Evolutionary conservation across 257 asterid species (phyloP), one percentile per base, ranked within the genome.

Genomic region (Scutellaria minor): DNA sequence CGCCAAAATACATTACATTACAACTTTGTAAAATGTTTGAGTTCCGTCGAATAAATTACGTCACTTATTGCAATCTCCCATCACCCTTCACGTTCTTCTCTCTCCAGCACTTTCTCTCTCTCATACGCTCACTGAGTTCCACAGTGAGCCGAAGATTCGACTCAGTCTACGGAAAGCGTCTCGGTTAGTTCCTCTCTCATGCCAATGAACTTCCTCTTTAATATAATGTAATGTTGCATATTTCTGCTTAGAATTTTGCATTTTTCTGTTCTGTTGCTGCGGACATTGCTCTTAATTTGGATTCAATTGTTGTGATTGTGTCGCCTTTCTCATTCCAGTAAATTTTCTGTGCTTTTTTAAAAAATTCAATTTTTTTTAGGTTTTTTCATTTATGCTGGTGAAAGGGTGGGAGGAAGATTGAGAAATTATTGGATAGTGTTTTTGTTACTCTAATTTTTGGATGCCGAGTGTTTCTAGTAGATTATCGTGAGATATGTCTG

Each of bases 31-130:
- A 12, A 50, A 46, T 31, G 53, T 64, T 79, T 83, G 77, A 76
- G 55, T 51, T 85, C 87, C 87, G 87, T 78, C 81, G 70, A 69
- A 77, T 79, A 82, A 56, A 77, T 57, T 59, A 66, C 75, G 76
- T 63, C 71, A 72, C 81, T 39, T 54, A 56, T 71, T 45, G 64
- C 27, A n/a, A 39, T 39, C 61, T 24, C 62, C 5, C 48, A 13
- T 3, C 65, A 13, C 11, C 51, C 55, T 69, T 48, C 20, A 20
- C 77, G 24, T 57, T 70, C 70, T 40, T 72, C 55, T 20, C 52
- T 41, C 35, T 41, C 68, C 22, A 65, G 12, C 53, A 48, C 40
- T 13, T 56, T 64, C n/a, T 41, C 58, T 47, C 69, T 13, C 76
- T 15, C 68, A 22, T 24, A 27, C 72, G 3, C 72, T 6, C 48